Percentiles rank a stretch among this genome's conserved stretches.
phyloP scores from a whole-genome alignment of 352 stramenopile genomes.

The Pythium utonaiense region DNA sequence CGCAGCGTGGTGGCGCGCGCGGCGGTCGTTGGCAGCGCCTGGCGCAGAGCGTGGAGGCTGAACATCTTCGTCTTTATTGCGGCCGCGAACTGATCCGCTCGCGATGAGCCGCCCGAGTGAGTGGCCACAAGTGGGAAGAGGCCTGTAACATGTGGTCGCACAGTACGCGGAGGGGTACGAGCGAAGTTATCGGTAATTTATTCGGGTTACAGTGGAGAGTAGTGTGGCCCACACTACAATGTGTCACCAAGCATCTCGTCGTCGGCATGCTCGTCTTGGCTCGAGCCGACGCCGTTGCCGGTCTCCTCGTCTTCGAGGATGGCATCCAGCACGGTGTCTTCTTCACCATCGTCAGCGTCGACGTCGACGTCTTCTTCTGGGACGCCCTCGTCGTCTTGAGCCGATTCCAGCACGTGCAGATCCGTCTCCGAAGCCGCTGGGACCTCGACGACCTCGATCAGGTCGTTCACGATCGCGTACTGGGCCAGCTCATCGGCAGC shows the following conservation, averaged over 20 bases:
- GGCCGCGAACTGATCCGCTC: constrained; percentile 4
- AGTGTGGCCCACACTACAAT: neutral
- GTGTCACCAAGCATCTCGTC: neutral
- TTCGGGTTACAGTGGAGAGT: neutral
- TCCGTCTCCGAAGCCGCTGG: neutral
- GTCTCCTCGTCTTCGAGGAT: neutral
- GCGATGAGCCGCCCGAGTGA: constrained; percentile 3
- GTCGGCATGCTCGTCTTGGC: neutral
- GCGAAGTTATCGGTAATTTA: constrained; percentile 21
- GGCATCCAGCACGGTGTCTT: neutral
- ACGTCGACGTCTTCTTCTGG: neutral
- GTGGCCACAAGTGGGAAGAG: constrained; percentile 22
- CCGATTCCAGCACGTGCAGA: neutral
- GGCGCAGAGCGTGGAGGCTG: constrained; percentile 49
- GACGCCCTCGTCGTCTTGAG: constrained; percentile 1
- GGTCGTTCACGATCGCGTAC: constrained; percentile 60
- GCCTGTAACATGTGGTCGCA: constrained; percentile 5
- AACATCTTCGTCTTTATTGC: constrained; percentile 15
- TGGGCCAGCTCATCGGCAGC: constrained; percentile 37
- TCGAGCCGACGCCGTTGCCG: neutral
- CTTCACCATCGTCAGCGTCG: constrained; percentile 2
- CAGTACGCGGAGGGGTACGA: constrained; percentile 1
- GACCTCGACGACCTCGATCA: constrained; percentile 52
- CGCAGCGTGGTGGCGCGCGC: constrained; percentile 7
- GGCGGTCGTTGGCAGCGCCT: constrained; percentile 36